A percentile compares a stretch with the other conserved stretches of the same genome.
phyloP scores from a whole-genome alignment of 176 grass and related monocot species.

The Oryza longistaminata region DNA sequence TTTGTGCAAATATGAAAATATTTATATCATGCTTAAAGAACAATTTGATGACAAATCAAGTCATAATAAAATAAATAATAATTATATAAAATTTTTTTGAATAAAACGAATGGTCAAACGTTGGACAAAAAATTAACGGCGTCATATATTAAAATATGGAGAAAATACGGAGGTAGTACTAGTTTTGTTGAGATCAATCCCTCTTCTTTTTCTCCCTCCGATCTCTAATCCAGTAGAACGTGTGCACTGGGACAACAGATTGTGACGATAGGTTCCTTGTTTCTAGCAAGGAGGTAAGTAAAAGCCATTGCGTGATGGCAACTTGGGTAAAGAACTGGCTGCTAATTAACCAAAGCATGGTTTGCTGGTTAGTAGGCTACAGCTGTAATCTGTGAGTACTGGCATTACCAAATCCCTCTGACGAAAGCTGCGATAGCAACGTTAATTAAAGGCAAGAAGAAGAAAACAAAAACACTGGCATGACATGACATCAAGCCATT shows the following conservation, averaged over 20 bases:
- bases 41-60: too few relatives aligned
- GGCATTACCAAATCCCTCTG: neutral
- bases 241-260: neutral
- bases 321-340: conserved; percentile 2
- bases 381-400: neutral
- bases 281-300: neutral
- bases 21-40: too few relatives aligned
- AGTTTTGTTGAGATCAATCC: neutral
- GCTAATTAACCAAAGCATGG: conserved; percentile 8
- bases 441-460: neutral
- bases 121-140: too few relatives aligned
- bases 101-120: too few relatives aligned
- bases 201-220: too few relatives aligned
- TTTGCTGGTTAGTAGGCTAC: conserved; percentile 1
- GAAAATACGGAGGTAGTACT: too few relatives aligned
- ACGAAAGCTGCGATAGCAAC: conserved; percentile 17
- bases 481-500: neutral
- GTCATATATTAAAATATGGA: too few relatives aligned
- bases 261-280: neutral
- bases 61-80: too few relatives aligned
- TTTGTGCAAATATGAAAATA: too few relatives aligned
- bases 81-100: too few relatives aligned
- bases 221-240: neutral
- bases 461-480: neutral
- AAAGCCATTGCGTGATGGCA: neutral